Conservation (phyloP, 2,329 filamentous ascomycete species). For the Alternaria angustiovoidea region DNA sequence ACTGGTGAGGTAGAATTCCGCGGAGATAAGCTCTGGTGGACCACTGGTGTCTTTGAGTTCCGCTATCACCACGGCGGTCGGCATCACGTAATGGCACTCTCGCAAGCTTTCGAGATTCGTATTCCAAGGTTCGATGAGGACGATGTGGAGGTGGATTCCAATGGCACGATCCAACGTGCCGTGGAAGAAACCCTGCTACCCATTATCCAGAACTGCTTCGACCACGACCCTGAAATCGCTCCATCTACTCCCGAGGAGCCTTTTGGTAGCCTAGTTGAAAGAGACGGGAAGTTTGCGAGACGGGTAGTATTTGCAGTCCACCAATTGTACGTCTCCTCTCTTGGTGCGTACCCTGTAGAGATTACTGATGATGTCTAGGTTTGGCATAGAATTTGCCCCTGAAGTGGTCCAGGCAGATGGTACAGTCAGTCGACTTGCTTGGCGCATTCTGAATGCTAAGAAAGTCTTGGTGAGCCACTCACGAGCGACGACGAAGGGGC, state of each 20-base stretch:
- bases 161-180: constrained; percentile 69
- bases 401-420: constrained; percentile 93
- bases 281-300: constrained; percentile 87
- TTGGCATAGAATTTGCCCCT: constrained; percentile 93
- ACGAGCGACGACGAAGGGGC: not conserved
- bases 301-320: constrained; percentile 92
- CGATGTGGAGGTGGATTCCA: constrained; percentile 65
- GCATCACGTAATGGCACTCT: constrained; percentile 93
- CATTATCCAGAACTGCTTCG: constrained; percentile 89
- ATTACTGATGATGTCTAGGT: constrained; percentile 53
- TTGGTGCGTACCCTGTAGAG: not conserved
- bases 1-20: constrained; percentile 85
- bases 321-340: constrained; percentile 73
- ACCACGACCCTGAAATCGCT: constrained; percentile 89
- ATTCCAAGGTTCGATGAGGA: constrained; percentile 84
- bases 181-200: constrained; percentile 82
- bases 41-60: constrained; percentile 94
- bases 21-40: constrained; percentile 98
- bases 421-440: constrained; percentile 87
- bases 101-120: constrained; percentile 88
- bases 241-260: constrained; percentile 79
- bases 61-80: constrained; percentile 93
- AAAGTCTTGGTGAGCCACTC: constrained; percentile 78
- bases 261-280: constrained; percentile 85
- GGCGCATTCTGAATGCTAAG: constrained; percentile 95